Percentiles rank a stretch among this genome's conserved stretches.
Evolutionary conservation across 257 asterid species (phyloP).

Genomic region (Scutellaria baicalensis): DNA sequence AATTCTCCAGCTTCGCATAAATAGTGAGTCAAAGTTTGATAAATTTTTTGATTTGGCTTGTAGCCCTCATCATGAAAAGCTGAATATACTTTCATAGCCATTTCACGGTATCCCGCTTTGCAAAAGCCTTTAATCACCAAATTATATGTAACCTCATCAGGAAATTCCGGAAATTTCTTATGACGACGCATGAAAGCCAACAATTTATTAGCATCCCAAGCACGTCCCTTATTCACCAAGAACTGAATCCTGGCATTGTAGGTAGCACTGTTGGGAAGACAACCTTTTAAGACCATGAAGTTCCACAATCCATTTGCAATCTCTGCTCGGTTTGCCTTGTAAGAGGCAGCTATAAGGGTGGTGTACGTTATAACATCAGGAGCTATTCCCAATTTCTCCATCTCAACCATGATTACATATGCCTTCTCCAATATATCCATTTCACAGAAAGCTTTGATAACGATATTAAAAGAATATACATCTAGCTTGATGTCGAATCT

Average conservation of each 20-base stretch:
- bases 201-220: conserved; percentile 70
- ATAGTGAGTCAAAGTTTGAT: conserved; percentile 75
- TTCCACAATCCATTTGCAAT: conserved; percentile 81
- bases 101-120: conserved; percentile 36
- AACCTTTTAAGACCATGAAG: conserved; percentile 59
- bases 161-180: conserved; percentile 25
- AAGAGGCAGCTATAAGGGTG: conserved; percentile 63
- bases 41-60: conserved; percentile 64
- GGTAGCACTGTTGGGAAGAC: conserved; percentile 68
- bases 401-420: conserved; percentile 42
- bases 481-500: conserved; percentile 47
- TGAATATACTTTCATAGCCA: conserved; percentile 60
- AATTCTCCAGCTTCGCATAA: conserved; percentile 42
- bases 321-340: conserved; percentile 37
- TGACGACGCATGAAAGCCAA: conserved; percentile 39
- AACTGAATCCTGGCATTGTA: conserved; percentile 76
- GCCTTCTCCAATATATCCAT: conserved; percentile 56
- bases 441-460: conserved; percentile 63
- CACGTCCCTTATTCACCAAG: conserved; percentile 48
- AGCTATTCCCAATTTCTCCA: conserved; percentile 46
- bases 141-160: conserved; percentile 70
- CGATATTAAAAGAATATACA: conserved; percentile 47
- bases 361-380: conserved; percentile 84
- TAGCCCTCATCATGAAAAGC: conserved; percentile 40
- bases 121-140: conserved; percentile 78